These are phyloP conservation scores for Sugiyamaella grinbergsii DNA, from an alignment of 1,139 yeast species.

Conservation along the genomic window DNA sequence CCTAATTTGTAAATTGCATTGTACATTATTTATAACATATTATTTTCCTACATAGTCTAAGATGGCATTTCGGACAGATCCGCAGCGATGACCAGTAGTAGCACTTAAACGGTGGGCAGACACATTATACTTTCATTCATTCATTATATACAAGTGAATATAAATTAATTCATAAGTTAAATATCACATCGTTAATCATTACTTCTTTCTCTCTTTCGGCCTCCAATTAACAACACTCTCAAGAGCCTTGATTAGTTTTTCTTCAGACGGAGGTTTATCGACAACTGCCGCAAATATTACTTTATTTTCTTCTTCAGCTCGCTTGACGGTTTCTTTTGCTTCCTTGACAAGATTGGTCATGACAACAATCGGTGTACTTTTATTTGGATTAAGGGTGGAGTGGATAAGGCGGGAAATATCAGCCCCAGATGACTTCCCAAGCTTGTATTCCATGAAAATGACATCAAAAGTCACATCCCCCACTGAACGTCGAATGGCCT, in stretches of 20 bases:
- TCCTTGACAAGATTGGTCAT: slow-evolving; percentile 74
- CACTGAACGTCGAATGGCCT: slow-evolving; percentile 76
- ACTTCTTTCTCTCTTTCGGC: slow-evolving; percentile 25
- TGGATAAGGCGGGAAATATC: slow-evolving; percentile 79
- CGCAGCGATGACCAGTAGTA: too few relatives aligned
- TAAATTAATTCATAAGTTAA: background rate
- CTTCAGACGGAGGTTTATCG: slow-evolving; percentile 69
- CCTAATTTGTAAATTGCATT: slow-evolving; percentile 18
- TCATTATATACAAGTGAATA: slow-evolving; percentile 15
- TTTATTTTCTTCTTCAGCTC: slow-evolving; percentile 31
- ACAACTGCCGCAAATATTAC: slow-evolving; percentile 68
- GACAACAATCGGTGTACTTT: slow-evolving; percentile 76
- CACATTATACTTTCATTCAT: slow-evolving; percentile 9
- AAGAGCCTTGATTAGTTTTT: slow-evolving; percentile 45
- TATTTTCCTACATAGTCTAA: background rate
- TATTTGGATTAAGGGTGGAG: slow-evolving; percentile 73
- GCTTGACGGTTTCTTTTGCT: slow-evolving; percentile 46
- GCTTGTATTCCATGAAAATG: slow-evolving; percentile 72
- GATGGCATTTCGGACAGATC: too few relatives aligned
- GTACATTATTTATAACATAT: slow-evolving; percentile 13
- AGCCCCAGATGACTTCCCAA: slow-evolving; percentile 65
- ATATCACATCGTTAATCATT: slow-evolving; percentile 16
- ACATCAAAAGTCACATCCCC: slow-evolving; percentile 83
- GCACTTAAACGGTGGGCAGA: too few relatives aligned
- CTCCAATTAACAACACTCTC: slow-evolving; percentile 40